phyloP scores from a whole-genome alignment of 148 eudicot species.

The Limonium bicolor region DNA sequence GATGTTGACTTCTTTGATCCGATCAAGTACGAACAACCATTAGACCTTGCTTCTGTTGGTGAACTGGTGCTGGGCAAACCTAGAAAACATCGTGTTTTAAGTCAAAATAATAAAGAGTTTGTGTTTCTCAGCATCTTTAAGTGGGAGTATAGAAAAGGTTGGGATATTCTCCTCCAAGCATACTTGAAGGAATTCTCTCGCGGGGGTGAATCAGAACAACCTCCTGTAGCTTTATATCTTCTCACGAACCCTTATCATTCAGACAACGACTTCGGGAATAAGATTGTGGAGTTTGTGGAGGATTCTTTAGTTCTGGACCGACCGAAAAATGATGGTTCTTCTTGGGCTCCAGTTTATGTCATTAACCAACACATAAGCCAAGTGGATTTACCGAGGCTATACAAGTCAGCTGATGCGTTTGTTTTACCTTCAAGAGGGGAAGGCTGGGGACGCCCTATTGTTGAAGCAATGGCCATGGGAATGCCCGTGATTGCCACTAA shows the following conservation, averaged over 20 bases:
- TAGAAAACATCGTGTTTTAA: constrained; percentile 4
- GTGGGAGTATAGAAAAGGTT: constrained; percentile 78
- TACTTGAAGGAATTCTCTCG: constrained; percentile 38
- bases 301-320: constrained; percentile 25
- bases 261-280: constrained; percentile 32
- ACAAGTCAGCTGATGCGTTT: constrained; percentile 49
- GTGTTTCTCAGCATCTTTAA: constrained; percentile 58
- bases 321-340: constrained; percentile 26
- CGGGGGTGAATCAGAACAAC: constrained; percentile 18
- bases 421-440: constrained; percentile 74
- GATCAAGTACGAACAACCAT: constrained; percentile 17
- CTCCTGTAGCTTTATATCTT: constrained; percentile 39
- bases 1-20: constrained; percentile 25
- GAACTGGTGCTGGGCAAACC: constrained; percentile 8
- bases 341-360: constrained; percentile 51
- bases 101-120: constrained; percentile 7
- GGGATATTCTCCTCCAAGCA: constrained; percentile 61
- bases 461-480: constrained; percentile 79
- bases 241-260: constrained; percentile 55
- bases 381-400: constrained; percentile 45
- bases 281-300: constrained; percentile 34
- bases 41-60: constrained; percentile 13
- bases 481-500: constrained; percentile 54
- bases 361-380: constrained; percentile 49
- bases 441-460: constrained; percentile 74